Evolutionary conservation across 2,329 filamentous ascomycete species (phyloP), one percentile per base, ranked within the genome.

Genomic region (Escovopsis weberi): DNA sequence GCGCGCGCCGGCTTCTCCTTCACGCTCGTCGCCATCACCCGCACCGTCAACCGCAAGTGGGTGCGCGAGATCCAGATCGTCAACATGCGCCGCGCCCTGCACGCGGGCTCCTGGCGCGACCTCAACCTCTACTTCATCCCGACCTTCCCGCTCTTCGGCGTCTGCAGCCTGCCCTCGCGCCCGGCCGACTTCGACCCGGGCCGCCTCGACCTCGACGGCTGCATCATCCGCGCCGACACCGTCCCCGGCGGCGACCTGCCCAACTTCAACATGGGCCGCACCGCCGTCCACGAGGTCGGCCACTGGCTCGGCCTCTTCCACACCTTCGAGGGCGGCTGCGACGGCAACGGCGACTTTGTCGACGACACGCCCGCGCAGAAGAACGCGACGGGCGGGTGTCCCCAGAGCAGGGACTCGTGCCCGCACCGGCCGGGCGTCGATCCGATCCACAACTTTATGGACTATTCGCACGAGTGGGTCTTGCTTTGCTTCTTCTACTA

Each of bases 61-160:
- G 62, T 65, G 23, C 64, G 59, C 37, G 38, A 63, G 48, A 44
- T 45, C 19, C 47, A 52, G 40, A 60, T 67, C 50, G 48, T 58
- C 32, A 52, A 49, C 28, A 69, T 69, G 65, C 39, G 42, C 36
- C 9, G 18, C 8, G 7, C 26, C 12, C 33, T 69, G 37, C 62
- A 63, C 47, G 60, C 63, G 53, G 62, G 61, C 42, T 55, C 45
- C 39, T 64, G 64, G 49, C 35, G 50, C 3, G 57, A 63, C 44
- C 59, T 70, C 28, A 70, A 70, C 56, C 26, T 70, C 35, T 69
- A 68, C 59, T 65, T 68, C 53, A 54, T 64, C 40, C 51, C 54
- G n/a, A 43, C 36, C 6, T 33, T 49, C 12, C 12, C 12, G 8
- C 30, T 42, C n/a, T 51, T 51, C 38, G 65, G 64, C n/a, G 60